These are phyloP conservation scores for Leptomonas pyrrhocoris DNA, from an alignment of 208 protist species.

Conservation along the genomic window DNA sequence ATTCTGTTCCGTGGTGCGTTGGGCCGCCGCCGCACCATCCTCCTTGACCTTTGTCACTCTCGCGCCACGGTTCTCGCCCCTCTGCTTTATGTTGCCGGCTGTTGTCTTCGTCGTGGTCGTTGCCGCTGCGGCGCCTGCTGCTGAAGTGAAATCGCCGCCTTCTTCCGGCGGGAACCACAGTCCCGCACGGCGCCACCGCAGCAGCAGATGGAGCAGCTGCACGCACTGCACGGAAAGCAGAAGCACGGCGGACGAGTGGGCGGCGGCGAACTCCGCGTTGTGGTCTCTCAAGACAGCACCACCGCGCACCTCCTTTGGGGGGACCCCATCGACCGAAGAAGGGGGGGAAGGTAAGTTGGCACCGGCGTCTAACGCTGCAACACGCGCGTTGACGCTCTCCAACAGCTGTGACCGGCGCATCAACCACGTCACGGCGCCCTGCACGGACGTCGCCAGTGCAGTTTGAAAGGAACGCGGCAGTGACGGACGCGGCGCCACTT, in stretches of 20 bases:
- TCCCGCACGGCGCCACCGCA: conserved; percentile 52
- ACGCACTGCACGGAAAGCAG: conserved; percentile 47
- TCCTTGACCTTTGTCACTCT: too few relatives aligned
- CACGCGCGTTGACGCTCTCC: background rate
- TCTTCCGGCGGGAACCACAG: conserved; percentile 63
- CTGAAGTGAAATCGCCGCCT: background rate
- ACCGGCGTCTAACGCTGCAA: background rate
- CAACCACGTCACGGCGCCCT: conserved; percentile 5
- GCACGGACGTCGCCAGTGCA: conserved; percentile 4
- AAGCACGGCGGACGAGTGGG: conserved; percentile 20
- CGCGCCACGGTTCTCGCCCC: too few relatives aligned
- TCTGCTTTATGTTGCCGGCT: too few relatives aligned
- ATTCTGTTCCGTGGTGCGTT: too few relatives aligned
- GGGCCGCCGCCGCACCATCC: too few relatives aligned
- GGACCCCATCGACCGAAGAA: background rate
- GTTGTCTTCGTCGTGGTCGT: too few relatives aligned
- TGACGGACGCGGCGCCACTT: background rate
- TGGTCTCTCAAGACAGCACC: background rate
- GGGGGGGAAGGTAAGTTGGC: too few relatives aligned
- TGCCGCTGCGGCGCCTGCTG: too few relatives aligned
- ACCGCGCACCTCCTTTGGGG: background rate
- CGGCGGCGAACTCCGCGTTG: background rate
- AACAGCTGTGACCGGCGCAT: conserved; percentile 24
- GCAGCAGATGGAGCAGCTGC: conserved; percentile 66
- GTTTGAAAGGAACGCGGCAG: conserved; percentile 11